Evolutionary conservation across 2,329 filamentous ascomycete species (phyloP), one percentile per base, ranked within the genome.

Genomic region (Aureobasidium sp.): DNA sequence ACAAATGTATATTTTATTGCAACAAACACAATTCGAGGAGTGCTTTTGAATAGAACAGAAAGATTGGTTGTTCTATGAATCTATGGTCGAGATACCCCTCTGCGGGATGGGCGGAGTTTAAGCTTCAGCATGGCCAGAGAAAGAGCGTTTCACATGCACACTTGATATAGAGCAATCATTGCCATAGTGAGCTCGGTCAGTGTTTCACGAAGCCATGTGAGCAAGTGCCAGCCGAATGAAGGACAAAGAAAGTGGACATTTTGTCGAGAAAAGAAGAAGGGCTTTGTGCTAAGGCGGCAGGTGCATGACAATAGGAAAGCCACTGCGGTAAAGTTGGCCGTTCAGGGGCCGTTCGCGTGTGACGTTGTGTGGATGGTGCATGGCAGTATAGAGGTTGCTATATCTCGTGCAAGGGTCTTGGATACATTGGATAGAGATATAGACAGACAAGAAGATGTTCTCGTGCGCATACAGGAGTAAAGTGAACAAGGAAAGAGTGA

Each of bases 321-420:
- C 52, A 56, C 52, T 33, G 37, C 27, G 39, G 24, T 31, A 56
- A 37, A 12, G 50, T 53, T 53, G 37, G 24, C 35, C 37, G 52
- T 56, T 58, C 42, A 45, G 54, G 42, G 54, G 54, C 54, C 54
- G 54, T 58, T 57, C 53, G 35, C 35, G 53, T 45, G 39, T 58
- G 54, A 58, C 54, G 54, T 58, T 58, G 50, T 40, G 27, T 29
- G 22, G 24, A 39, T 3, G 22, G 50, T 39, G 50, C 29, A 40
- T 53, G 50, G 50, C 33, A 53, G 50, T 40, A 40, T 39, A n/a
- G 3, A 29, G 9, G 22, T 40, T 42, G n/a, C 39, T 19, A 4
- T 40, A 2, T 14, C 17, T 14, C 24, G 19, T 53, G 50, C 35
- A 40, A 17, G 22, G 17, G 6, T 24, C 19, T 19, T 44, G 3